Evolutionary conservation across 208 protist genomes (phyloP).

Genomic region (Crithidia brevicula): DNA sequence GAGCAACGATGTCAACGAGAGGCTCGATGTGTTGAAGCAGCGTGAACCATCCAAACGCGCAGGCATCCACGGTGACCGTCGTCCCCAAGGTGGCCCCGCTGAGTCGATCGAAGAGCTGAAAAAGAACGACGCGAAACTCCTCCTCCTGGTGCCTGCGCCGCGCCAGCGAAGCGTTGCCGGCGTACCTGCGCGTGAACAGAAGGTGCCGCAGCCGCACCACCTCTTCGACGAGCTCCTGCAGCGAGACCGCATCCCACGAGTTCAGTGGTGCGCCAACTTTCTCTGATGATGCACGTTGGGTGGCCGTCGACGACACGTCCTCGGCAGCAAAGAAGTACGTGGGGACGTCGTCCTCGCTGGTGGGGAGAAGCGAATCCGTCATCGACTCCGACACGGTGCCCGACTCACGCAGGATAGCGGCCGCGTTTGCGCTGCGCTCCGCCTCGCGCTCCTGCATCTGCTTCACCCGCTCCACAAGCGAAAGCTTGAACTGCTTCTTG

Average conservation of each 20-base stretch:
- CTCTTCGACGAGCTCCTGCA: conserved; percentile 57
- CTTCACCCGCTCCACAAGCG: conserved; percentile 54
- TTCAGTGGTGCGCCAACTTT: not conserved
- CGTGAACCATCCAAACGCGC: conserved; percentile 56
- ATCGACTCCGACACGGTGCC: not conserved
- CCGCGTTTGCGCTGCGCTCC: conserved; percentile 22
- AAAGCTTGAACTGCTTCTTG: conserved; percentile 40
- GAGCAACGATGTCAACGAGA: conserved; percentile 20
- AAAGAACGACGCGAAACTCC: conserved; percentile 29
- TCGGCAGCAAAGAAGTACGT: conserved; percentile 17
- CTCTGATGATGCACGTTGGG: not conserved
- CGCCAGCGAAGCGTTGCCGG: conserved; percentile 31
- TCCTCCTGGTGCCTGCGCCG: conserved; percentile 21
- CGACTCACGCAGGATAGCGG: not conserved
- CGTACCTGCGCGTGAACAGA: conserved; percentile 40
- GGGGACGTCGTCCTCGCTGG: not conserved
- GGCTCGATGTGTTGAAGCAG: conserved; percentile 36
- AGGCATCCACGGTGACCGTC: conserved; percentile 63
- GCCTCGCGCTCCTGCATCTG: conserved; percentile 40
- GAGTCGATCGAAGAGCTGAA: conserved; percentile 50
- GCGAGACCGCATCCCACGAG: conserved; percentile 16
- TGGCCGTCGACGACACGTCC: not conserved
- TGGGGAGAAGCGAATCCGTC: not conserved
- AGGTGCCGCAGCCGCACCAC: conserved; percentile 30
- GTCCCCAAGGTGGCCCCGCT: conserved; percentile 38